Base-by-base conservation (phyloP, 2,329 filamentous ascomycete genomes). In the Elsinoe necatrix region DNA sequence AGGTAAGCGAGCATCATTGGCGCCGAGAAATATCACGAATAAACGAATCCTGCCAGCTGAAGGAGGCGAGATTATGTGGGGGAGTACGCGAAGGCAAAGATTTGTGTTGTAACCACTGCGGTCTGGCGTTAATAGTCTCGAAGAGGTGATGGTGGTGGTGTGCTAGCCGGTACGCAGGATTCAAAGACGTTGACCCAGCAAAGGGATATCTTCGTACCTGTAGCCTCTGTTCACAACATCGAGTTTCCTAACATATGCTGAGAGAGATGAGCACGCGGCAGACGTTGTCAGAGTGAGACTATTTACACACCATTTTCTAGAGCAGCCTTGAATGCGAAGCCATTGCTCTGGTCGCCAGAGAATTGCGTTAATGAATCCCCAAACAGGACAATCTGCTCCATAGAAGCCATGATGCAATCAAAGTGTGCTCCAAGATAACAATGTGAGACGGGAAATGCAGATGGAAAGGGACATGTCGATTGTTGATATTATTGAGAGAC, bases 151-250 rank as follows among this genome's bases (percentile, higher is more conserved):
- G 50, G 50, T 51, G 27, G 25, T 27, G 50, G 50, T 37, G 31
- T 41, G 34, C 31, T 41, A 35, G 39, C 23, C n/a, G 52, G 21
- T 41, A 23, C 18, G 16, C 29, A 55, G 34, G 52, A 55, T 18
- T 39, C 1, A 16, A 11, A n/a, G 31, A 11, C 5, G 31, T 50
- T 18, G 50, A 58, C 16, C 61, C 50, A 2, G 58, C 60, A 47
- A 56, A 29, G 41, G 56, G 41, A 42, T 51, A 56, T 59, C 58
- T 58, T 56, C 66, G 61, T 69, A 81, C 64, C 82, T 87, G 61
- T 95, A 83, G 4, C 93, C 93, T 43, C 90, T 82, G 69, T 96
- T 95, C 64, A 97, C 75, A 47, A 97, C 82, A 72, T 97, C 93
- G 12, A 93, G 77, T 34, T 84, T 82, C 57, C 92, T 83, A 51